A percentile compares a stretch with the other conserved stretches of the same genome.
Evolutionary conservation across 2,329 filamentous ascomycete genomes (phyloP).

Genomic region (Pezicula carpinea): DNA sequence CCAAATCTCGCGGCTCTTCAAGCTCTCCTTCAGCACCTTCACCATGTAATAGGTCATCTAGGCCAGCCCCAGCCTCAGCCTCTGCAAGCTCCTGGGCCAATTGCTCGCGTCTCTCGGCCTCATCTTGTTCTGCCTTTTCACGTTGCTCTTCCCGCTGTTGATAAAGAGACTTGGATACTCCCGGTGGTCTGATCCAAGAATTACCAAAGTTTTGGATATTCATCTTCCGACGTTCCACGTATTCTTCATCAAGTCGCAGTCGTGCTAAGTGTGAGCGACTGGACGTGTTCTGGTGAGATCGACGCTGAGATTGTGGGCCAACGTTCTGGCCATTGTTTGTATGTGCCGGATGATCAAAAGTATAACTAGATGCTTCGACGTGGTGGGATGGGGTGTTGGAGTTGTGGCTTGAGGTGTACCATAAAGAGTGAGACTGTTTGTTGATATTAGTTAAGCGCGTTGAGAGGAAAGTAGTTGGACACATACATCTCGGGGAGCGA

Average conservation of each 20-base stretch:
- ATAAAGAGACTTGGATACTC: conserved; percentile 82
- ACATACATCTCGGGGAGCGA: conserved; percentile 67
- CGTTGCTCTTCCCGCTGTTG: conserved; percentile 85
- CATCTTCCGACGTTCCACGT: conserved; percentile 68
- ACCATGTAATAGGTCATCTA: conserved; percentile 33
- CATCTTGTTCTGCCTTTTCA: conserved; percentile 81
- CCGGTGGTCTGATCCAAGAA: conserved; percentile 85
- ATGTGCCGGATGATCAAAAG: conserved; percentile 18
- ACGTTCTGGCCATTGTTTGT: conserved; percentile 15
- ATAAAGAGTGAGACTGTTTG: conserved; percentile 63
- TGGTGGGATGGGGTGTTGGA: conserved; percentile 31
- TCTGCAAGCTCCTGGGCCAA: conserved; percentile 71
- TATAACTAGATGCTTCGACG: conserved; percentile 26
- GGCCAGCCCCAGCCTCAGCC: conserved; percentile 45
- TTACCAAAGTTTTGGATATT: conserved; percentile 86
- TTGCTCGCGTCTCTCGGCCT: conserved; percentile 66
- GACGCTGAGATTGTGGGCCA: conserved; percentile 27
- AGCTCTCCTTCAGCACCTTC: conserved; percentile 29
- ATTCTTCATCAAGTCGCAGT: conserved; percentile 71
- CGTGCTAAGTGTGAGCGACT: conserved; percentile 61
- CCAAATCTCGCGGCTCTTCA: conserved; percentile 57
- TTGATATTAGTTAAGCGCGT: conserved; percentile 14
- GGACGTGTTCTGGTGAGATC: conserved; percentile 39
- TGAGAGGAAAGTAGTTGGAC: conserved; percentile 1
- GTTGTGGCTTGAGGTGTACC: conserved; percentile 63